phyloP scores from a whole-genome alignment of 345 rosid genomes.

The Arabis alpina region DNA sequence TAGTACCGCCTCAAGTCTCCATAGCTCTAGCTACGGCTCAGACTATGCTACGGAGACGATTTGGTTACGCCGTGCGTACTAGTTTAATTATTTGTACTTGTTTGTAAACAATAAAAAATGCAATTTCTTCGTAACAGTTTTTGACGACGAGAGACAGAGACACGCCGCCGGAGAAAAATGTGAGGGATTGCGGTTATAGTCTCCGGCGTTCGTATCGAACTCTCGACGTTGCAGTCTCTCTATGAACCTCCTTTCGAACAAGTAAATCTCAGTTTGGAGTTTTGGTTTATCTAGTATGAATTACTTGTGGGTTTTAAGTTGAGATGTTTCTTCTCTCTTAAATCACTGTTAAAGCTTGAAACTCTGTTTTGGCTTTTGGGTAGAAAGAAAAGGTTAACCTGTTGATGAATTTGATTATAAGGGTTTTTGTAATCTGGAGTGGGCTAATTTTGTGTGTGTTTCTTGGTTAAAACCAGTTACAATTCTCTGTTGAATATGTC shows the following conservation, averaged over 20 bases:
- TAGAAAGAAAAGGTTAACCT: constrained; percentile 2
- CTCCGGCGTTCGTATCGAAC: constrained; percentile 59
- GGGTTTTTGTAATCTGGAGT: too few relatives aligned
- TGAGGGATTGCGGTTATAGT: constrained; percentile 50
- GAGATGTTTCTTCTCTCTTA: background rate
- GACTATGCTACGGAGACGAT: too few relatives aligned
- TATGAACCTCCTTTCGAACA: too few relatives aligned
- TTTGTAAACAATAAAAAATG: too few relatives aligned
- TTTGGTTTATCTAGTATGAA: background rate
- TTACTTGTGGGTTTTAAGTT: constrained; percentile 9
- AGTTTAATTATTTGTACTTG: too few relatives aligned
- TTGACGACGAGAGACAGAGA: too few relatives aligned
- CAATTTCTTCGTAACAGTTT: too few relatives aligned
- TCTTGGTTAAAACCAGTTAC: constrained; percentile 37
- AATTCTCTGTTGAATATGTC: constrained; percentile 61
- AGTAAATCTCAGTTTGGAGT: constrained; percentile 31
- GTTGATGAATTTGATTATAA: too few relatives aligned
- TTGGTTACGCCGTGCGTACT: too few relatives aligned
- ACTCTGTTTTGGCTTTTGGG: constrained; percentile 9
- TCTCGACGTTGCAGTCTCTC: constrained; percentile 40
- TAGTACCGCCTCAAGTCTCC: too few relatives aligned
- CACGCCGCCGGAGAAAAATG: constrained; percentile 58
- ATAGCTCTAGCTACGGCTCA: too few relatives aligned
- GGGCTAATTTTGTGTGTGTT: constrained; percentile 29
- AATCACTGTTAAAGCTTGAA: constrained; percentile 18